Evolutionary conservation across 179 eudicot genomes (phyloP).

Genomic region (Dionaea muscipula): DNA sequence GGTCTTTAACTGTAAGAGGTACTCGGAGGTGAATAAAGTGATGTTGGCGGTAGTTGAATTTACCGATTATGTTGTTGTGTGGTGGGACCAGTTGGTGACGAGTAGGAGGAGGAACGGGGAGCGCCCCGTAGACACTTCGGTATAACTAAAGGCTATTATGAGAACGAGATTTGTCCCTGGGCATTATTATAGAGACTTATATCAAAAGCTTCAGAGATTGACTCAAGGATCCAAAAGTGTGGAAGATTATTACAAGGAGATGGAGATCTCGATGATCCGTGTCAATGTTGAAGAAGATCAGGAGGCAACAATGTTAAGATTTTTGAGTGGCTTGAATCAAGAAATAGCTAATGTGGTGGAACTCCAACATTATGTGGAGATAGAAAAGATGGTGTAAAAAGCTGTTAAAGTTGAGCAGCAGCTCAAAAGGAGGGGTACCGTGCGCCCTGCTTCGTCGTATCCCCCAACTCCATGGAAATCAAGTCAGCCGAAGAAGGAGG

Average conservation of each 20-base stretch:
- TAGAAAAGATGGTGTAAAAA: no score
- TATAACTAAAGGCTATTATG: background rate
- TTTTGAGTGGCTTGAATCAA: slow-evolving; percentile 1
- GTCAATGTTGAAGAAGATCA: slow-evolving; percentile 6
- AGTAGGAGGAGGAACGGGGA: background rate
- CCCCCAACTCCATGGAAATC: slow-evolving; percentile 5
- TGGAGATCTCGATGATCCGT: background rate
- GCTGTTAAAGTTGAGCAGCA: no score
- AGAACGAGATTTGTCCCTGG: background rate
- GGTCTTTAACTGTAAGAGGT: background rate
- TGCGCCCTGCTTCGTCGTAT: background rate
- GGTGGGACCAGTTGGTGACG: no score
- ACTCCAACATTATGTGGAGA: no score
- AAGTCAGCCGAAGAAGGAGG: slow-evolving; percentile 5
- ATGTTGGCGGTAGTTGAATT: background rate
- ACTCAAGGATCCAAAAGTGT: background rate
- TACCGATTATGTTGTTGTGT: background rate
- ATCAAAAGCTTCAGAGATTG: background rate
- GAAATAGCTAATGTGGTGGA: no score
- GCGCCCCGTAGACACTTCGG: background rate
- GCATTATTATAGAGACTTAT: background rate
- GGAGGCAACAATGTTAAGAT: slow-evolving; percentile 7
- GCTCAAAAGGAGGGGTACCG: background rate
- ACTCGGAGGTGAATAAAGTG: background rate
- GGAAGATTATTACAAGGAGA: background rate